Evolutionary conservation across 768 basidiomycete species (phyloP).

Genomic region (Auricularia auricula-judae): DNA sequence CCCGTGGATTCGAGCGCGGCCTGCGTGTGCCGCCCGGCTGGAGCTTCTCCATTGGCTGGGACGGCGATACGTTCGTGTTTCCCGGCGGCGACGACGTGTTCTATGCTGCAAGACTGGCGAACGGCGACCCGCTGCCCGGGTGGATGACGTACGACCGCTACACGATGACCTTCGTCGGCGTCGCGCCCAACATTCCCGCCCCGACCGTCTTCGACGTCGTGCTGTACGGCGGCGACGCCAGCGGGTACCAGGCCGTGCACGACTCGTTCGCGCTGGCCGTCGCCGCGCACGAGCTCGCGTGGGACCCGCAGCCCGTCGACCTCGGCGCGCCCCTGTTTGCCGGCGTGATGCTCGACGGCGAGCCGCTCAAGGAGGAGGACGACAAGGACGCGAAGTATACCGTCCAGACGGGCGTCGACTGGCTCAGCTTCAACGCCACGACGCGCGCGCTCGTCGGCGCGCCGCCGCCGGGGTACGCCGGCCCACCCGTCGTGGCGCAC

Average conservation of each 20-base stretch:
- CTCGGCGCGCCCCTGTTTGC: slow-evolving; percentile 34
- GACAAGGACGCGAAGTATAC: slow-evolving; percentile 33
- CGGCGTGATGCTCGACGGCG: too few species aligned
- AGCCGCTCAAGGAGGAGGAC: too few species aligned
- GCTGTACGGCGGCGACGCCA: slow-evolving; percentile 60
- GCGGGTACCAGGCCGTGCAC: slow-evolving; percentile 53
- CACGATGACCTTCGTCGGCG: slow-evolving; percentile 67
- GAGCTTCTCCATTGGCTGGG: slow-evolving; percentile 86
- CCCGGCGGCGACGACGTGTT: slow-evolving; percentile 27
- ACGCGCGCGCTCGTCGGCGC: slow-evolving; percentile 53
- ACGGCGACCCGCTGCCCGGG: slow-evolving; percentile 59
- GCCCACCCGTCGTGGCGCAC: slow-evolving; percentile 2
- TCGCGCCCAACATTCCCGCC: slow-evolving; percentile 43
- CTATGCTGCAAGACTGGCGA: slow-evolving; percentile 52
- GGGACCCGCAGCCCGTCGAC: slow-evolving; percentile 25
- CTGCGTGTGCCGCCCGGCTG: slow-evolving; percentile 69
- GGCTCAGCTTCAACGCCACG: slow-evolving; percentile 49
- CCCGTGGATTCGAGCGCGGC: slow-evolving; percentile 15
- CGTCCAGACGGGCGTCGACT: slow-evolving; percentile 31
- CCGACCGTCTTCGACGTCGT: slow-evolving; percentile 38
- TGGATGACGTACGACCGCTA: slow-evolving; percentile 67
- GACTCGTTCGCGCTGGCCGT: slow-evolving; percentile 58
- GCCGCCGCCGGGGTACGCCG: slow-evolving; percentile 29
- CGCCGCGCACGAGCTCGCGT: slow-evolving; percentile 42
- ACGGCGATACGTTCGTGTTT: slow-evolving; percentile 47